Evolutionary conservation across 2,329 filamentous ascomycete genomes (phyloP).

Genomic region (Hypocrella siamensis): DNA sequence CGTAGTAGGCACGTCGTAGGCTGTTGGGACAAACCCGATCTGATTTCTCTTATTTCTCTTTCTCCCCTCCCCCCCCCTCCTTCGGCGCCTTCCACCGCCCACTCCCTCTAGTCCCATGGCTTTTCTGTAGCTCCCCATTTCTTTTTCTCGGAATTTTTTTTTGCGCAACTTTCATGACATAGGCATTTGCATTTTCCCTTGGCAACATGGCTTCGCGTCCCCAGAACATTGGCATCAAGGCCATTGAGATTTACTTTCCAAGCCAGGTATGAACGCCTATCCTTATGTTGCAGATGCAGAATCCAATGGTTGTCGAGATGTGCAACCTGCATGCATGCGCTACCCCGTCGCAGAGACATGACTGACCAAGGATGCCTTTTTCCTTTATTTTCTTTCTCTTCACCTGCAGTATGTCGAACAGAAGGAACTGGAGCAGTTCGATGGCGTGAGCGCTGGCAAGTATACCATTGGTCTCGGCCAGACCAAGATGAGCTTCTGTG

Average conservation of each 20-base stretch:
- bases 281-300: no score
- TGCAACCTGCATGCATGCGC: no score
- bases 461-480: conserved; percentile 86
- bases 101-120: background rate
- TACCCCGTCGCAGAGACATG: conserved; percentile 7
- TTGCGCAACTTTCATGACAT: background rate
- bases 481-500: conserved; percentile 86
- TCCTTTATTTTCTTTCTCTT: no score
- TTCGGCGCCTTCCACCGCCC: no score
- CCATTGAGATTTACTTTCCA: conserved; percentile 81
- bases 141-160: background rate
- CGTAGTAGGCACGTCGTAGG: no score
- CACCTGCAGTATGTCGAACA: conserved; percentile 65
- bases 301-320: no score
- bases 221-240: conserved; percentile 83
- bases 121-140: background rate
- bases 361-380: conserved; percentile 9
- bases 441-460: conserved; percentile 68
- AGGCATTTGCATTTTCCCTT: background rate
- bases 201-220: conserved; percentile 54
- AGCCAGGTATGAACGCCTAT: no score
- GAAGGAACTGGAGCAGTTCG: conserved; percentile 69
- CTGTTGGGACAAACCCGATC: no score
- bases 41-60: no score
- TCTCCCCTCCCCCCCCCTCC: no score